Base-by-base conservation (phyloP, 2,329 filamentous ascomycete genomes). In the Myriosclerotinia curreyana region DNA sequence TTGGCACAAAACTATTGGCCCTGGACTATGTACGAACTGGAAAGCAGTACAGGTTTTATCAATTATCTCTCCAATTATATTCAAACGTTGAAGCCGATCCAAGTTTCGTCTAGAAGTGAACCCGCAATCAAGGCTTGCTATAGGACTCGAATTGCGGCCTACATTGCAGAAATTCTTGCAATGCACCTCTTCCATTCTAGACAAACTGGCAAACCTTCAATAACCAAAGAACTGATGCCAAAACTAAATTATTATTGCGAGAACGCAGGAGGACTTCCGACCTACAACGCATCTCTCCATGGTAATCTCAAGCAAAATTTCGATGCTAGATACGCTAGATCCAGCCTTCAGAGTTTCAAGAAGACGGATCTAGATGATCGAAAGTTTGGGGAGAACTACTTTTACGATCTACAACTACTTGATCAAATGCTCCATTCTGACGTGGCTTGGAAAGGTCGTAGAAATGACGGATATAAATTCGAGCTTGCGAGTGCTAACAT, bases 1-100 rank as follows among this genome's bases (percentile, higher is more conserved):
- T 86, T 90, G 3, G 91, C 94, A 5, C 93, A 97, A 73, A 95
- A 96, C 75, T 91, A 92, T 73, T 98, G 94, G 94, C 90, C 93
- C 1, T 96, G 94, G 91, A 93, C 92, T 1, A 92, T 96, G 64
- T 88, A 91, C 64, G 87, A 89, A 48, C 79, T 96, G 44, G 86
- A 89, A 66, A 87, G 87, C 65, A 90, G 96, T 71, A 82, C 84
- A 0, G 80, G 81, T 0, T 94, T 96, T 71, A 83, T 97, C 64
- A 81, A 85, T 50, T 85, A 86, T 63, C 82, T 96, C 22, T 83
- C 90, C 22, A 81, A 82, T 5, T 95, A 91, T 74, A 82, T 95
- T 42, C 83, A 82, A 14, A 77, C 79, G 5, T 76, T 90, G 28
- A 80, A 81, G 64, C 75, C 84, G 5, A 80, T 82, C 0, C 76